Evolutionary conservation across 306 rosid genomes (phyloP), one percentile per base, ranked within the genome.

Genomic region (Quercus glauca): DNA sequence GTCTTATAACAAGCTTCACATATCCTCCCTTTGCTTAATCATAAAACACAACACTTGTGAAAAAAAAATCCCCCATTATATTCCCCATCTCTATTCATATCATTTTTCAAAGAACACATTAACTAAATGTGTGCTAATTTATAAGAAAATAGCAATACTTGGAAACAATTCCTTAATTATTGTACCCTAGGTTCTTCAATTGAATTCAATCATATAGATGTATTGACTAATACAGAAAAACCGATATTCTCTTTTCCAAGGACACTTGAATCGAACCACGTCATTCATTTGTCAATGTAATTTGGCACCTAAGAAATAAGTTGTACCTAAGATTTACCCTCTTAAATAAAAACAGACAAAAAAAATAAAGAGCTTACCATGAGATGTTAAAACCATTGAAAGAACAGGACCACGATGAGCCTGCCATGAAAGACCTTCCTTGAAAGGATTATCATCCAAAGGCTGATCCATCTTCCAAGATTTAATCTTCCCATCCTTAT

Each of bases 391-490:
- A 77, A 86, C 84, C 82, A 96, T 77, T 79, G 98, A 82, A 79
- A 90, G 96, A 87, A 93, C 96, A 29, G 98, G 94, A 67, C 89
- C 91, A n/a, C 90, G 88, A 64, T 96, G 96, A 4, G 97, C 99
- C 83, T 88, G 99, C 99, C 99, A 96, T 4, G 99, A 93, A 78
- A 93, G 98, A 51, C 97, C 99, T 82, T 93, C 99, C 91, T 90
- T 96, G 64, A 96, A 96, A 23, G 98, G 94, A 45, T 89, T 79
- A 43, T 76, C 81, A 77, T 83, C 85, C 76, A 85, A 81, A 26
- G 88, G 78, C 83, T 90, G 97, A 78, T 93, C 97, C 91, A 85
- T 86, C 85, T 82, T 90, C 99, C 99, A 93, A 3, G 98, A 91
- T 78, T 96, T 86, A 55, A 96, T 88, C 92, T 93, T 96, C 25